Evolutionary conservation across 148 eudicot genomes (phyloP).

Genomic region (Talinum fruticosum): DNA sequence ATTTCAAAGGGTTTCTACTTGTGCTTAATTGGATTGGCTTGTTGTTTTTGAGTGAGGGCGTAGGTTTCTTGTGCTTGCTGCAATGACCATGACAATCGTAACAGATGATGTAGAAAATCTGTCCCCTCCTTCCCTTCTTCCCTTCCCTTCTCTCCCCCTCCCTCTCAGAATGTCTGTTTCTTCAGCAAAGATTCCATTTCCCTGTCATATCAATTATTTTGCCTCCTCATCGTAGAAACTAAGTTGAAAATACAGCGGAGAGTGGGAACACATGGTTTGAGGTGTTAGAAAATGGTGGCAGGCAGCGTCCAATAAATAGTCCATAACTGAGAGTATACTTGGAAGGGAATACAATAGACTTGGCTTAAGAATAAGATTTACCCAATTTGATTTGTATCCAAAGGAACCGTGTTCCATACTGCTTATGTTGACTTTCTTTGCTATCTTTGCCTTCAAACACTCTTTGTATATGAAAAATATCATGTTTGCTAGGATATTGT

Average conservation of each 20-base stretch:
- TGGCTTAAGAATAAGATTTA: background rate
- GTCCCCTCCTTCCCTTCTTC: background rate
- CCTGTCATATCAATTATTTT: background rate
- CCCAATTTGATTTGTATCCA: background rate
- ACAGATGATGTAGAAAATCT: slow-evolving; percentile 5
- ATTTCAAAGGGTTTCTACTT: background rate
- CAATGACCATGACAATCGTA: background rate
- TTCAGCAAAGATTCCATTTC: background rate
- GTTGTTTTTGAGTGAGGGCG: background rate
- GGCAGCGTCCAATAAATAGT: too few species aligned
- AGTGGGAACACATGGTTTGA: too few species aligned
- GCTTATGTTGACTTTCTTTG: background rate
- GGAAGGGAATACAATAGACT: too few species aligned
- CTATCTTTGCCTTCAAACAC: background rate
- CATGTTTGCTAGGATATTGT: background rate
- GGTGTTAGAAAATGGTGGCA: too few species aligned
- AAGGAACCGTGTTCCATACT: background rate
- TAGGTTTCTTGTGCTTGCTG: slow-evolving; percentile 10
- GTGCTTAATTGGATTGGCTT: background rate
- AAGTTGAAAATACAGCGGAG: too few species aligned
- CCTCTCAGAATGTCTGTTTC: slow-evolving; percentile 1
- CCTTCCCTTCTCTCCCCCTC: background rate
- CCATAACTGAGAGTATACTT: too few species aligned
- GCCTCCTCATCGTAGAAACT: background rate
- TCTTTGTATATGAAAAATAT: background rate